These are phyloP conservation scores for Bolboschoenus planiculmis DNA, from an alignment of 176 grass and related monocot species.

Conservation along the genomic window DNA sequence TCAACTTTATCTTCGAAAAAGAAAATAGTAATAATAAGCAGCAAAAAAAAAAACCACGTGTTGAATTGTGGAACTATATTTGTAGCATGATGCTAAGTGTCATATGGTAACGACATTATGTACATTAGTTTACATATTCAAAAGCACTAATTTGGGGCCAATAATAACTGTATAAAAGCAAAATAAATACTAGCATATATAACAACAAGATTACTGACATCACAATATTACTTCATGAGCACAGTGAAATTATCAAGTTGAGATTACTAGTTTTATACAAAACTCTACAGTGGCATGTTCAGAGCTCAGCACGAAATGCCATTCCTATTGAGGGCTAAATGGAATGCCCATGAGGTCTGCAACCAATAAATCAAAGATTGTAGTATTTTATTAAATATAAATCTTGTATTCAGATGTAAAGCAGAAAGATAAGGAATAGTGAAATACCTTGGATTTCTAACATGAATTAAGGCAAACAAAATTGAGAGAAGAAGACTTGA, in stretches of 20 bases:
- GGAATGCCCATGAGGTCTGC: conserved; percentile 61
- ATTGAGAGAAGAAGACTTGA: conserved; percentile 61
- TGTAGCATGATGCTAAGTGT: neutral
- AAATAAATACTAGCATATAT: neutral
- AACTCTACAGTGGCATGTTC: neutral
- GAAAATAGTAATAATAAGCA: neutral
- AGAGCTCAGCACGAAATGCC: conserved; percentile 30
- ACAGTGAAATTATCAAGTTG: neutral
- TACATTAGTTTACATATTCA: neutral
- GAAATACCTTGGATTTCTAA: conserved; percentile 77
- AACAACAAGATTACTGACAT: neutral
- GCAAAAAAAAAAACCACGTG: neutral
- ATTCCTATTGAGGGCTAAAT: conserved; percentile 49
- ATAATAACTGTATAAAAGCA: neutral
- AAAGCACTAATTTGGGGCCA: conserved; percentile 7
- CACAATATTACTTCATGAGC: neutral
- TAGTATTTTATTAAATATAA: conserved; percentile 12
- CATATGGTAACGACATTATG: neutral
- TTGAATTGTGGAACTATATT: neutral
- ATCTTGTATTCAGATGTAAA: neutral
- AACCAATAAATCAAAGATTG: conserved; percentile 15
- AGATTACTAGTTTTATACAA: neutral
- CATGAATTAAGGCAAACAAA: conserved; percentile 77
- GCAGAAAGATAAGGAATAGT: neutral
- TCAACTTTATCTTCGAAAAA: neutral